phyloP scores from a whole-genome alignment of 2,329 filamentous ascomycete genomes.

The Ophiostoma perfectum region DNA sequence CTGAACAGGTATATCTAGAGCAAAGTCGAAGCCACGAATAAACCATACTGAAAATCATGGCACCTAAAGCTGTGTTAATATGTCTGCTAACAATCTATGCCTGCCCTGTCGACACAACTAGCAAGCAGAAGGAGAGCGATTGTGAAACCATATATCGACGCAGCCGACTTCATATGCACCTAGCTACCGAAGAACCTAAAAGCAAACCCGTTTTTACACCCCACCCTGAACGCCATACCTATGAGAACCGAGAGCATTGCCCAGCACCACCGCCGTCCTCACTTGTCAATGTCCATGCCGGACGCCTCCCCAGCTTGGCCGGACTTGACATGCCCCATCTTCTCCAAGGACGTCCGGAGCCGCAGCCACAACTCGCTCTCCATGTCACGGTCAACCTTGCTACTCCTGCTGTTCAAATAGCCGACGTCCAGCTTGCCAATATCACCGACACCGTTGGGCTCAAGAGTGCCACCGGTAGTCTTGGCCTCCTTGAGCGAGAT shows the following conservation, averaged over 20 bases:
- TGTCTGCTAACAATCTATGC: too few species aligned
- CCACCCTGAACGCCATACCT: neutral
- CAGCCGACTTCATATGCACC: neutral
- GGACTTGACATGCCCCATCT: conserved; percentile 26
- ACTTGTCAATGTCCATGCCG: conserved; percentile 12
- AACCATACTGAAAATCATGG: too few species aligned
- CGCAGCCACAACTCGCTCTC: conserved; percentile 72
- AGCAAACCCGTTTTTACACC: neutral
- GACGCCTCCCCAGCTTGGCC: neutral
- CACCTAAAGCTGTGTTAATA: too few species aligned
- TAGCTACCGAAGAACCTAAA: neutral
- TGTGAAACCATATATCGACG: too few species aligned
- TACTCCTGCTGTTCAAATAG: conserved; percentile 80
- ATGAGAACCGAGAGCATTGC: neutral
- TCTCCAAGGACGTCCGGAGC: conserved; percentile 51
- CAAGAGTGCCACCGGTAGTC: conserved; percentile 30
- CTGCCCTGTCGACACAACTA: too few species aligned
- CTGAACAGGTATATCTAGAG: too few species aligned
- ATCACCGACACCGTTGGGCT: conserved; percentile 51
- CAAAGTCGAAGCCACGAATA: too few species aligned
- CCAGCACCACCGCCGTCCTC: neutral
- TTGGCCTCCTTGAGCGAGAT: conserved; percentile 46
- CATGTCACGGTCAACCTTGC: conserved; percentile 75
- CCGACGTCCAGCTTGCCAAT: conserved; percentile 70
- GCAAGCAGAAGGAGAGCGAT: too few species aligned